These are phyloP conservation scores for Escovopsis sp. DNA, from an alignment of 2,329 filamentous ascomycete genomes.

Conservation along the genomic window DNA sequence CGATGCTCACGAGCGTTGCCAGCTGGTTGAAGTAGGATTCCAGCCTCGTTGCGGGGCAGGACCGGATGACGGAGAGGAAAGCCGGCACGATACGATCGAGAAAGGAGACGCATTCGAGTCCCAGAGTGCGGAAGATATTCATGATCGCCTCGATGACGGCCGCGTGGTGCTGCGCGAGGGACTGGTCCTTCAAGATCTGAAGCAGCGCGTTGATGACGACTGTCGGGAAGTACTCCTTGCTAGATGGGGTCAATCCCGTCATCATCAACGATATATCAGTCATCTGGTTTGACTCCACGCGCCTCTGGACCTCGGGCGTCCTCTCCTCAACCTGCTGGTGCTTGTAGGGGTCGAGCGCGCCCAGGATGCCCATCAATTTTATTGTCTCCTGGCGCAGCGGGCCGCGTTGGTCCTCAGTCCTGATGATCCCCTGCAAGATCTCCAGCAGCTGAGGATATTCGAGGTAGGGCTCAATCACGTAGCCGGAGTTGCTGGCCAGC, in stretches of 20 bases:
- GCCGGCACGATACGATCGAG: conserved; percentile 87
- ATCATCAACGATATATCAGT: conserved; percentile 97
- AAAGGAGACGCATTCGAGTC: conserved; percentile 90
- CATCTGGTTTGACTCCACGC: conserved; percentile 46
- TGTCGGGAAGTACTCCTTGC: conserved; percentile 96
- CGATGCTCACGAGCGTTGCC: conserved; percentile 82
- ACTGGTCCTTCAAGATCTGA: conserved; percentile 80
- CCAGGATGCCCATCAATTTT: conserved; percentile 87
- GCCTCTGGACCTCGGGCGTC: conserved; percentile 63
- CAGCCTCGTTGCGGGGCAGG: conserved; percentile 59
- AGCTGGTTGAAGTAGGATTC: conserved; percentile 98
- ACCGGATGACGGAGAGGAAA: conserved; percentile 77
- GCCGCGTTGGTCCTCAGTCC: conserved; percentile 72
- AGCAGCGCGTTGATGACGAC: conserved; percentile 94
- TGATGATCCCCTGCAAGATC: conserved; percentile 84
- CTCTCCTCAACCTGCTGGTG: conserved; percentile 84
- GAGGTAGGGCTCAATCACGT: conserved; percentile 90
- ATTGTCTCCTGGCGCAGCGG: conserved; percentile 85
- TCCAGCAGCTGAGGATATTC: conserved; percentile 91
- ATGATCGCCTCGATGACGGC: conserved; percentile 95
- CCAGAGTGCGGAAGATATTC: conserved; percentile 94
- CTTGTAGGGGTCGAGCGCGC: conserved; percentile 89
- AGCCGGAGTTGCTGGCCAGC: conserved; percentile 87
- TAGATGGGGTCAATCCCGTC: conserved; percentile 89
- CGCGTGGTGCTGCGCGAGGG: conserved; percentile 79